These are phyloP conservation scores for Favolaschia claudopus DNA, from an alignment of 768 basidiomycete genomes.

Conservation along the genomic window DNA sequence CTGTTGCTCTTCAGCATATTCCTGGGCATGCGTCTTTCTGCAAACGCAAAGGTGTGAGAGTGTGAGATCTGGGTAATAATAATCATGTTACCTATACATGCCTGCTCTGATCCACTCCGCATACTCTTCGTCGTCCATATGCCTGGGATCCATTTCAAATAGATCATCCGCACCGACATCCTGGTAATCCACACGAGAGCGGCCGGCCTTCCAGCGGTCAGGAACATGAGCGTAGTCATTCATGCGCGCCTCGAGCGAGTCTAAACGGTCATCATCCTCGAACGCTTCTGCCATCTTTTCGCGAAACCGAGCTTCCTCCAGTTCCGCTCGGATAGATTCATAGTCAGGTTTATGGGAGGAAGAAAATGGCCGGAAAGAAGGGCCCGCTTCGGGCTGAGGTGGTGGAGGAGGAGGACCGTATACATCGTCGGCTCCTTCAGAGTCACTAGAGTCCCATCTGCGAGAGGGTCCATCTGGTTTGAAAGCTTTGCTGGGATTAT, in stretches of 20 bases:
- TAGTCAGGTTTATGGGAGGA: constrained; percentile 48
- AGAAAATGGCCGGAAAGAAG: constrained; percentile 23
- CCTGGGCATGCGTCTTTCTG: constrained; percentile 73
- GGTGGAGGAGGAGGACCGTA: constrained; percentile 31
- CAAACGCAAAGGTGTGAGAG: not conserved
- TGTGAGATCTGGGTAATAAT: not conserved
- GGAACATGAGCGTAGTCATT: constrained; percentile 80
- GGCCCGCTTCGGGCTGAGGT: constrained; percentile 9
- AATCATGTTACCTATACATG: constrained; percentile 73
- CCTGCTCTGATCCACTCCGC: constrained; percentile 85
- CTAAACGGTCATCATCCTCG: constrained; percentile 75
- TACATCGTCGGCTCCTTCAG: constrained; percentile 39
- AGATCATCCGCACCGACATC: constrained; percentile 44
- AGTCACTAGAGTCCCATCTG: constrained; percentile 61
- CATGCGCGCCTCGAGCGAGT: constrained; percentile 66
- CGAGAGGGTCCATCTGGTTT: constrained; percentile 35
- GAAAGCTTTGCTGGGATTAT: constrained; percentile 7
- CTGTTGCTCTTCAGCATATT: constrained; percentile 68
- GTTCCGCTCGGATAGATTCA: constrained; percentile 57
- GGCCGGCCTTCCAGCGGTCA: constrained; percentile 62
- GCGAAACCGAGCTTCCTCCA: constrained; percentile 72
- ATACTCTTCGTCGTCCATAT: constrained; percentile 89
- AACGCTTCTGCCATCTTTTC: constrained; percentile 79
- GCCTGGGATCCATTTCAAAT: constrained; percentile 50
- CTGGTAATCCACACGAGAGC: constrained; percentile 31